These are phyloP conservation scores for Suillus brevipes DNA, from an alignment of 768 basidiomycete genomes.

Conservation along the genomic window DNA sequence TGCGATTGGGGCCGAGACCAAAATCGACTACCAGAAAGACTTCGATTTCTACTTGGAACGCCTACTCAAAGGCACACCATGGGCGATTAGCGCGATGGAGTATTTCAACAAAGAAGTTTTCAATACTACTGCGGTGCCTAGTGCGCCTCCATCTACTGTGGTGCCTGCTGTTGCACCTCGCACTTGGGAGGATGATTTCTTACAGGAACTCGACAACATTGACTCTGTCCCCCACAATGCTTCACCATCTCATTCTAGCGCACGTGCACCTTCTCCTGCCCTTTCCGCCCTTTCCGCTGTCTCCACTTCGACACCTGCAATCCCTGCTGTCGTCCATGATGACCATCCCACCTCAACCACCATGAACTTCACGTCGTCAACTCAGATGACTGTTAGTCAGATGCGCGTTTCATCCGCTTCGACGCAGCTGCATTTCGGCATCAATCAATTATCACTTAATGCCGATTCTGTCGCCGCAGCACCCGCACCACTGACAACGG, in stretches of 20 bases:
- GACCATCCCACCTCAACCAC: background rate
- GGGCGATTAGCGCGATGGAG: background rate
- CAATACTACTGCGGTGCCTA: background rate
- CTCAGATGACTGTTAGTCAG: background rate
- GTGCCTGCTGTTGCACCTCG: background rate
- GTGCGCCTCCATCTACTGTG: background rate
- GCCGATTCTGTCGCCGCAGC: too few species aligned
- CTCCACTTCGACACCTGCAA: background rate
- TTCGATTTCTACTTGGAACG: slow-evolving; percentile 1
- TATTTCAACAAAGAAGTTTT: slow-evolving; percentile 1
- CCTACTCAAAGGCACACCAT: background rate
- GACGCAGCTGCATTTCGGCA: background rate
- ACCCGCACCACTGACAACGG: too few species aligned
- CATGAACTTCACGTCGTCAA: background rate
- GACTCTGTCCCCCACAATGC: background rate
- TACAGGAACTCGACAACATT: background rate
- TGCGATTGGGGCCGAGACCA: background rate
- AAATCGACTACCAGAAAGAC: slow-evolving; percentile 3
- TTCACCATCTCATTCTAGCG: background rate
- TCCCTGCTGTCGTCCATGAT: background rate
- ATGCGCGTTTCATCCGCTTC: background rate
- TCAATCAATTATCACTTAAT: background rate
- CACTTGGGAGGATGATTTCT: slow-evolving; percentile 8
- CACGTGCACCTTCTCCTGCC: background rate
- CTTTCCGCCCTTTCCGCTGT: background rate